Evolutionary conservation across 148 eudicot species (phyloP), one percentile per base, ranked within the genome.

Genomic region (Rhododendron molle): DNA sequence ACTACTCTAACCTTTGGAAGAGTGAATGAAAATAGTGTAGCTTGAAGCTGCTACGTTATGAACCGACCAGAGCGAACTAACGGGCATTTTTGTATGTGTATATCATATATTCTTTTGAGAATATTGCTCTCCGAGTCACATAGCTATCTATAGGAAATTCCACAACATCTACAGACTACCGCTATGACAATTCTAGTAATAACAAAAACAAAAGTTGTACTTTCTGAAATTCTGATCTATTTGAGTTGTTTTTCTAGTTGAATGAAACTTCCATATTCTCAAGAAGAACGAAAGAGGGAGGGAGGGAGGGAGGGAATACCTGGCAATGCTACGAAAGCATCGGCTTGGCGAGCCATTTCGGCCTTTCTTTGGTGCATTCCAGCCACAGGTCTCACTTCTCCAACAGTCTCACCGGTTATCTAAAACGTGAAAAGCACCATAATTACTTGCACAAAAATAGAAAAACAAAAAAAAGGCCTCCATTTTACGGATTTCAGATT

Each of bases 321-420:
- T 23, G 99, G 99, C 84, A 96, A 86, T 44, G 99, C 99, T 84
- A 95, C 92, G 87, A 96, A 96, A 3, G 99, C 99, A 85, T 96
- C 96, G 65, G 99, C 96, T 85, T 95, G 98, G 3, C 96, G 93
- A 80, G 98, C 97, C 99, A 96, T 96, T 89, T 96, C 99, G 14
- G 99, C 99, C 83, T 96, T 96, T 62, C 99, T 89, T 90, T 95
- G 99, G 86, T 96, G 99, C 99, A 96, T 96, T 16, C 93, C 92
- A 4, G 95, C 90, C 78, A 96, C 99, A 15, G 96, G 88, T 85
- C 92, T 91, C 52, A 96, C 97, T 88, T 96, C 99, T 81, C 99
- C 99, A 1, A 95, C 89, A 1, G 92, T 91, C 86, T 91, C 98
- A 23, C 99, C 99, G 1, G 94, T 94, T 56, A 96, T 92, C 98